Conservation (phyloP, 73 alveolate species). For the Paramecium biaurelia region DNA sequence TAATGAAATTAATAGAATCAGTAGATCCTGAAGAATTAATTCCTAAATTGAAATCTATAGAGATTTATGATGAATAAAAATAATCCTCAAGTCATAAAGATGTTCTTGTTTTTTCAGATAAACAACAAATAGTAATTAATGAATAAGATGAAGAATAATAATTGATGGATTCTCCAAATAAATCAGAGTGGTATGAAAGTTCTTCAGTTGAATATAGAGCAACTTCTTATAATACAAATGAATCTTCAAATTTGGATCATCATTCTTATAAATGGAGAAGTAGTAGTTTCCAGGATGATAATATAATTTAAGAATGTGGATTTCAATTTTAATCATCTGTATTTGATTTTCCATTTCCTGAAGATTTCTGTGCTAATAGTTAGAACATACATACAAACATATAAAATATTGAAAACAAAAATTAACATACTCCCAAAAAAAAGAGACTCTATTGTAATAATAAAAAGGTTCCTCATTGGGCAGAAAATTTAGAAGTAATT, state of each 20-base stretch:
- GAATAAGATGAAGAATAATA: background rate
- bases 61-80: background rate
- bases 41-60: background rate
- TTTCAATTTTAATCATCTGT: background rate
- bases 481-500: constrained; percentile 1
- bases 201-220: constrained; percentile 21
- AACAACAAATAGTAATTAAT: background rate
- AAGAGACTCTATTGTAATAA: background rate
- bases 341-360: constrained; percentile 45
- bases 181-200: background rate
- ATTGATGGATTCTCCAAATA: background rate
- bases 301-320: background rate
- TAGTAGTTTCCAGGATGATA: background rate
- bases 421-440: background rate
- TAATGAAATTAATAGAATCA: background rate
- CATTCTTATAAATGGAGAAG: constrained; percentile 30
- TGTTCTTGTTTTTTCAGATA: background rate
- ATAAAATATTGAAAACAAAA: background rate
- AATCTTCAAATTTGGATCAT: constrained; percentile 41
- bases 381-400: background rate
- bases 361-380: background rate
- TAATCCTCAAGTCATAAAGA: background rate
- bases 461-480: constrained; percentile 42
- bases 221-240: constrained; percentile 34
- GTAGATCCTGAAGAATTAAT: background rate